Evolutionary conservation across 768 basidiomycete genomes (phyloP).

Genomic region (Mycena floridula): DNA sequence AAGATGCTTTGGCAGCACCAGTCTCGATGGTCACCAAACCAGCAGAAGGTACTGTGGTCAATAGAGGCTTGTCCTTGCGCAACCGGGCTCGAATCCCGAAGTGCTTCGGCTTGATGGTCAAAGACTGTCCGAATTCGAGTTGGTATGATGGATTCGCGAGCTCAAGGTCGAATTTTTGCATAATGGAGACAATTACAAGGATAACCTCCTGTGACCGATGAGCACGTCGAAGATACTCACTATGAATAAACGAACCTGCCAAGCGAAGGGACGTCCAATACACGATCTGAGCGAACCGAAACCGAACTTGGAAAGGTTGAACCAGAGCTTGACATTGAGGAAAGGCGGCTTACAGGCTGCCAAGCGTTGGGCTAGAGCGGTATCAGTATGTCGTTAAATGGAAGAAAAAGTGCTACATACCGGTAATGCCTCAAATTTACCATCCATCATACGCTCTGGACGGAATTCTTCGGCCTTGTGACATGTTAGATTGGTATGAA

Average conservation of each 20-base stretch:
- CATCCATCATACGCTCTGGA: slow-evolving; percentile 45
- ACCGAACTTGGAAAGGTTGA: too few relatives aligned
- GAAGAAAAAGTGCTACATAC: too few relatives aligned
- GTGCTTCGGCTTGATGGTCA: slow-evolving; percentile 41
- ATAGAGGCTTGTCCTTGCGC: slow-evolving; percentile 17
- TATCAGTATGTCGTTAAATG: too few relatives aligned
- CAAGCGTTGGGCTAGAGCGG: slow-evolving; percentile 38
- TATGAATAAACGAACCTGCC: too few relatives aligned
- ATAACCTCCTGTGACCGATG: too few relatives aligned
- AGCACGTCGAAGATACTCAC: too few relatives aligned
- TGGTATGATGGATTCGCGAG: slow-evolving; percentile 37
- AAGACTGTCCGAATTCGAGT: slow-evolving; percentile 34
- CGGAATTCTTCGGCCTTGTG: slow-evolving; percentile 32
- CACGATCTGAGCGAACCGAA: slow-evolving; percentile 15
- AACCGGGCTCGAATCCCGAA: slow-evolving; percentile 34
- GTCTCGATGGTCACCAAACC: not conserved
- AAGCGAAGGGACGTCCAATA: slow-evolving; percentile 39
- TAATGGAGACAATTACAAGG: slow-evolving; percentile 32
- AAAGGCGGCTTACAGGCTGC: too few relatives aligned
- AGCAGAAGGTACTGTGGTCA: slow-evolving; percentile 12
- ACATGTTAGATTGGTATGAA: too few relatives aligned
- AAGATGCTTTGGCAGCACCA: not conserved
- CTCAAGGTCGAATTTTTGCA: slow-evolving; percentile 41
- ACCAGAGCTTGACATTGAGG: too few relatives aligned
- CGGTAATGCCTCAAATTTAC: slow-evolving; percentile 40